phyloP scores from a whole-genome alignment of 805 yeast species.

The Saccharomycodes ludwigii region DNA sequence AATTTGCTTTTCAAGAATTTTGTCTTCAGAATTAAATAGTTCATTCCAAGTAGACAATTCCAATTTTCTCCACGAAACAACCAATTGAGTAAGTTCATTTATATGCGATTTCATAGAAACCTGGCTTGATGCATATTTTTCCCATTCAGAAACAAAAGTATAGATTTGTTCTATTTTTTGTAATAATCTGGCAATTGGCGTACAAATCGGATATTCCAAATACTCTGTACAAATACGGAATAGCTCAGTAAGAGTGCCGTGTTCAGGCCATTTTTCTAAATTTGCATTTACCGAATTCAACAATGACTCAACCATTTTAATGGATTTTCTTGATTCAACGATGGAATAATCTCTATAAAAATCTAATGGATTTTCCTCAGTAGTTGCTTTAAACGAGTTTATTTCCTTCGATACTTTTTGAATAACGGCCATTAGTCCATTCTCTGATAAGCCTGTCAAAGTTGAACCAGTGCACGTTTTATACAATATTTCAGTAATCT shows the following conservation, averaged over 20 bases:
- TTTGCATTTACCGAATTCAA: constrained; percentile 34
- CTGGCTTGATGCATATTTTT: constrained; percentile 73
- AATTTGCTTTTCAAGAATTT: constrained; percentile 30
- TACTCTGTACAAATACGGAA: constrained; percentile 54
- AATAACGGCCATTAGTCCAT: constrained; percentile 24
- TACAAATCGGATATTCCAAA: constrained; percentile 42
- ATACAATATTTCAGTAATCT: constrained; percentile 18
- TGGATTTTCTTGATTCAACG: constrained; percentile 49
- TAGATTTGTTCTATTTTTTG: constrained; percentile 81
- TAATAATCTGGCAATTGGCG: constrained; percentile 67
- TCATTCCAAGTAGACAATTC: constrained; percentile 82
- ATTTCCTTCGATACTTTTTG: constrained; percentile 24
- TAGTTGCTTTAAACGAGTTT: constrained; percentile 15
- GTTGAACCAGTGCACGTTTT: constrained; percentile 1
- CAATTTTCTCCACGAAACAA: constrained; percentile 82
- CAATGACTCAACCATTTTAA: constrained; percentile 32
- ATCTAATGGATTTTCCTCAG: constrained; percentile 22
- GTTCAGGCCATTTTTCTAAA: constrained; percentile 81
- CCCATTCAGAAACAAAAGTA: constrained; percentile 82
- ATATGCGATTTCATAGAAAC: constrained; percentile 49
- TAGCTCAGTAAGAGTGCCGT: constrained; percentile 71
- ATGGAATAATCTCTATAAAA: constrained; percentile 58
- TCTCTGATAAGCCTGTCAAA: constrained; percentile 7
- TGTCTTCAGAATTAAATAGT: constrained; percentile 55
- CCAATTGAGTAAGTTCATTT: constrained; percentile 48